Conservation (phyloP, 1,139 yeast genomes). For the Suhomyces guaymorum region DNA sequence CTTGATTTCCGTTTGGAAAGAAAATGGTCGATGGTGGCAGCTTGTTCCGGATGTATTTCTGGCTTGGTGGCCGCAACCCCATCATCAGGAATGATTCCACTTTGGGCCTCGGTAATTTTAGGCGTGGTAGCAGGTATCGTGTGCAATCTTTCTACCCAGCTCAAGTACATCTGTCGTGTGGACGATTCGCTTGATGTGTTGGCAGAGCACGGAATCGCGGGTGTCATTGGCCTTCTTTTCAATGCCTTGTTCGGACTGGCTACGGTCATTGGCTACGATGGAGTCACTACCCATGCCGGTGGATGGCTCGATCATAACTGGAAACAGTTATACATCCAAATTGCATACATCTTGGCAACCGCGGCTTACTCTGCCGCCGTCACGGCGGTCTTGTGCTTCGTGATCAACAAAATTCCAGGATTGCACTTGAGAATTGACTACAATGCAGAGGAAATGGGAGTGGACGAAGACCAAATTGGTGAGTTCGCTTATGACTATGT, state of each 20-base stretch:
- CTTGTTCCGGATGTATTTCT: conserved; percentile 92
- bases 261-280: conserved; percentile 88
- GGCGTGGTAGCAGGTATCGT: conserved; percentile 80
- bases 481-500: conserved; percentile 98
- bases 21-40: conserved; percentile 93
- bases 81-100: conserved; percentile 83
- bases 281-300: conserved; percentile 76
- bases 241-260: conserved; percentile 87
- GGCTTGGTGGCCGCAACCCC: conserved; percentile 98
- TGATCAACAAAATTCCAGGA: conserved; percentile 79
- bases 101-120: conserved; percentile 87
- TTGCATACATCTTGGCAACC: conserved; percentile 78
- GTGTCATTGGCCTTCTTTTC: conserved; percentile 82
- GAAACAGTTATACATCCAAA: conserved; percentile 86
- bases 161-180: conserved; percentile 76
- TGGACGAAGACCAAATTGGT: conserved; percentile 97
- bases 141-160: conserved; percentile 87
- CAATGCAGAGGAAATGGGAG: conserved; percentile 83
- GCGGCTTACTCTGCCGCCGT: conserved; percentile 76
- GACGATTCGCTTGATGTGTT: conserved; percentile 94
- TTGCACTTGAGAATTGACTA: conserved; percentile 77
- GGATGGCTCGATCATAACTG: conserved; percentile 93
- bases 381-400: conserved; percentile 74
- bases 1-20: conserved; percentile 84
- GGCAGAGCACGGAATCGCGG: conserved; percentile 98